Base-by-base conservation (phyloP, 306 rosid genomes). In the Rosa chinensis region DNA sequence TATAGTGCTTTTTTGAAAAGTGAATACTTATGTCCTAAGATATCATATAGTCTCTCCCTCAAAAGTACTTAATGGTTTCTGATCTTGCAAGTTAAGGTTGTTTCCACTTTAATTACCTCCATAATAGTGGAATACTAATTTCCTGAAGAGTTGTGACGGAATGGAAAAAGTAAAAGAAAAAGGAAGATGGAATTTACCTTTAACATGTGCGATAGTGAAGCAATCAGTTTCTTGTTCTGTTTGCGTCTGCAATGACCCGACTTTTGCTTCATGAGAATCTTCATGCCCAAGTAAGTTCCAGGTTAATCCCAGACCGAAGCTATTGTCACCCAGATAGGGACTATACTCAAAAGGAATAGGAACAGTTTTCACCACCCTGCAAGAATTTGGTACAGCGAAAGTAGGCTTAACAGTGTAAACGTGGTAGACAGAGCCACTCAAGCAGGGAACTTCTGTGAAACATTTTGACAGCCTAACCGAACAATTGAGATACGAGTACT, bases 291-390 rank as follows among this genome's bases (percentile, higher is more conserved):
- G 84, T 69, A 64, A 56, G 81, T 80, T 70, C 97, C 97, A 91
- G 20, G 89, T 87, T 25, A 92, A 89, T 77, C 85, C 74, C 23
- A 92, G 94, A 77, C 99, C 99, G 64, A 94, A 89, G 23, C 85
- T 85, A 8, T 82, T 87, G 39, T 86, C 97, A 50, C 89, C 81
- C 56, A 94, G 77, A 76, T 85, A 94, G 39, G 97, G 97, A 42
- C 91, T 92, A 59, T 88, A 94, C 56, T 25, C 78, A 49, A 91
- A 89, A 49, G 99, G 99, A 79, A 94, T 90, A 3, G 85, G 82
- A 21, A 89, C 82, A 10, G 92, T 91, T 81, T 83, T 94, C 81
- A 92, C 66, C 21, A 14, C 37, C 49, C 77, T 10, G 78, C 97
- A 94, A n/a, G 86, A 87, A 61, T 8, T 59, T 0, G 97, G 97